Percentiles rank a stretch among this genome's conserved stretches.
These are phyloP conservation scores for Perkinsus chesapeaki DNA, from an alignment of 169 alveolate species.

Conservation along the genomic window DNA sequence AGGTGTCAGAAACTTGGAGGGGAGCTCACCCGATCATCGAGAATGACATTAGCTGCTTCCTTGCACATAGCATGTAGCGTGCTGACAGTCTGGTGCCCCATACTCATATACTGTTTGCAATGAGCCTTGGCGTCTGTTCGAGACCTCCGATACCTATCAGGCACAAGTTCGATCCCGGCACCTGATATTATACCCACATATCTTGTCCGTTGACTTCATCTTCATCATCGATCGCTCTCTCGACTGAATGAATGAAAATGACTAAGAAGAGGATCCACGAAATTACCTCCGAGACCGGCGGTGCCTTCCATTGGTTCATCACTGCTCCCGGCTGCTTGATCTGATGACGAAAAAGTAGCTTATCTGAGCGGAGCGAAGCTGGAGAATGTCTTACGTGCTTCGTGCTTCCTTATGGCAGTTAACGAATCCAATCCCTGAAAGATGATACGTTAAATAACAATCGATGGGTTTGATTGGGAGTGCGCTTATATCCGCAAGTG, in stretches of 20 bases:
- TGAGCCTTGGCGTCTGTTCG: constrained; percentile 11
- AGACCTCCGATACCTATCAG: not conserved
- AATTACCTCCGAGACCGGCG: not conserved
- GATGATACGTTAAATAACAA: not conserved
- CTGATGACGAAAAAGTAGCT: not conserved
- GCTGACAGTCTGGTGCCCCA: constrained; percentile 9
- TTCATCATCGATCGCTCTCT: not conserved
- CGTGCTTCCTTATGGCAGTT: constrained; percentile 1
- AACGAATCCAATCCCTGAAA: constrained; percentile 8
- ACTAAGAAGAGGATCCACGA: not conserved
- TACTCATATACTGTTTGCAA: constrained; percentile 5
- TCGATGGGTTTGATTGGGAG: too few species aligned
- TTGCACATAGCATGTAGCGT: constrained; percentile 1
- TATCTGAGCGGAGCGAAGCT: not conserved
- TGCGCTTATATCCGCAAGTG: too few species aligned
- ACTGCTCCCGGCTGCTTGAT: not conserved
- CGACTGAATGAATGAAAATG: not conserved
- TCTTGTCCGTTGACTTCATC: constrained; percentile 13
- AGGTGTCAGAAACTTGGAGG: not conserved
- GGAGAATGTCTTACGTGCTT: not conserved
- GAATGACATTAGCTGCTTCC: not conserved
- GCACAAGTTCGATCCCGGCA: not conserved
- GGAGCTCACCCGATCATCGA: not conserved
- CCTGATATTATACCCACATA: not conserved
- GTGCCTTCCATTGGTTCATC: not conserved